Percentiles rank a stretch among this genome's conserved stretches.
Evolutionary conservation across 139 green algal species (phyloP).

Genomic region (Bryopsis sp.): DNA sequence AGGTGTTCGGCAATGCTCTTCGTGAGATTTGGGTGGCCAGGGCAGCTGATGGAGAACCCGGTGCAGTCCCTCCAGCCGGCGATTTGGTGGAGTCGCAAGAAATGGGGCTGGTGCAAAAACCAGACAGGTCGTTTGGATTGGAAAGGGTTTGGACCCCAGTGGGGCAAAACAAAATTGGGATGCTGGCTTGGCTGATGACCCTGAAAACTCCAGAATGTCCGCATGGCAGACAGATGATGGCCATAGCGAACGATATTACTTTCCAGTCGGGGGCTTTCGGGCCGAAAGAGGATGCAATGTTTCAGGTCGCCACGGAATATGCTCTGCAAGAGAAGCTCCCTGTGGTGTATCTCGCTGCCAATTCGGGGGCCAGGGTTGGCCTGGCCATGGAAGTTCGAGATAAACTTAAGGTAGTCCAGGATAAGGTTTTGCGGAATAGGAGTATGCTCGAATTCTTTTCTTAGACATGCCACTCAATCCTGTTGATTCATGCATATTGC

Average conservation of each 20-base stretch:
- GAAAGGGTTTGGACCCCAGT: constrained; percentile 2
- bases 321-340: constrained; percentile 69
- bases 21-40: constrained; percentile 59
- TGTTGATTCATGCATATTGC: too few relatives aligned
- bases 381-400: constrained; percentile 81
- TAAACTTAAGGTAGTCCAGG: constrained; percentile 36
- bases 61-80: constrained; percentile 33
- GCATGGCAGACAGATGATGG: constrained; percentile 62
- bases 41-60: constrained; percentile 36
- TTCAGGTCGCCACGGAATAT: constrained; percentile 71
- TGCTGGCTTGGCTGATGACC: constrained; percentile 84
- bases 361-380: constrained; percentile 83
- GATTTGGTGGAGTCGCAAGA: constrained; percentile 62
- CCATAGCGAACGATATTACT: constrained; percentile 96
- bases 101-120: constrained; percentile 41
- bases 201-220: constrained; percentile 85
- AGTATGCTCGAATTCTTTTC: too few relatives aligned
- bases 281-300: constrained; percentile 83
- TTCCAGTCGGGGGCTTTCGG: constrained; percentile 81
- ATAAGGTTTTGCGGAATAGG: not conserved
- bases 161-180: constrained; percentile 75
- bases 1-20: constrained; percentile 82
- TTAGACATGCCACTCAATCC: too few relatives aligned
- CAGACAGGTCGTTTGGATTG: not conserved
- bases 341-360: constrained; percentile 92